Percentiles rank a stretch among this genome's conserved stretches.
These are phyloP conservation scores for Parascedosporium putredinis DNA, from an alignment of 2,329 filamentous ascomycete species.

Conservation along the genomic window DNA sequence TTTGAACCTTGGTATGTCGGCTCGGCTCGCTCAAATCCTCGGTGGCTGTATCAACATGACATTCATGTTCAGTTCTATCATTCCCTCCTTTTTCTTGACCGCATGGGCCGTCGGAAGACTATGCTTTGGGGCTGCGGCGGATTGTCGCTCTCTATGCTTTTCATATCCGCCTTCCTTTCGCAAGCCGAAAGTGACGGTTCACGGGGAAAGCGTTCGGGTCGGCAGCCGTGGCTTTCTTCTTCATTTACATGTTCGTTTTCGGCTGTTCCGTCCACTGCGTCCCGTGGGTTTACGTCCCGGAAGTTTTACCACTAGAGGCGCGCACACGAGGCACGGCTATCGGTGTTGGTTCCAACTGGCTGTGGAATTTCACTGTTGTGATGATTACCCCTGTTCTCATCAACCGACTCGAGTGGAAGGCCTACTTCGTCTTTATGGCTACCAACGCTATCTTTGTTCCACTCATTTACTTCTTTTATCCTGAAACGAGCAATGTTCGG, in stretches of 20 bases:
- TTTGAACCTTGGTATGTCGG: slow-evolving; percentile 17
- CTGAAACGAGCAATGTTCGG: slow-evolving; percentile 38
- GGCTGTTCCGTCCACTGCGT: slow-evolving; percentile 40
- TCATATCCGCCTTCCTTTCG: slow-evolving; percentile 48
- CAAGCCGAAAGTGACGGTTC: slow-evolving; percentile 27
- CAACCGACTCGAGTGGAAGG: slow-evolving; percentile 45
- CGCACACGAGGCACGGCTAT: slow-evolving; percentile 51
- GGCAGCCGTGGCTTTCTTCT: slow-evolving; percentile 56
- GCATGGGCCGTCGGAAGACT: slow-evolving; percentile 56
- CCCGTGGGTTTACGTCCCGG: slow-evolving; percentile 55
- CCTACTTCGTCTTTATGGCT: slow-evolving; percentile 56
- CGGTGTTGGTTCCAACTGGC: slow-evolving; percentile 45
- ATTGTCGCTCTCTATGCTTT: slow-evolving; percentile 46
- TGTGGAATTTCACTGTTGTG: slow-evolving; percentile 54
- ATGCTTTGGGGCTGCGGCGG: slow-evolving; percentile 59
- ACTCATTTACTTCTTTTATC: slow-evolving; percentile 35
- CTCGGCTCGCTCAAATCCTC: slow-evolving; percentile 21
- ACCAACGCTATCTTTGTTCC: slow-evolving; percentile 35
- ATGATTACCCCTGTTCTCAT: slow-evolving; percentile 53
- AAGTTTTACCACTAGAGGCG: slow-evolving; percentile 58
- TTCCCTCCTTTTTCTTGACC: slow-evolving; percentile 48
- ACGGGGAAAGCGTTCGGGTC: slow-evolving; percentile 34
- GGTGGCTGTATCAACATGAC: slow-evolving; percentile 29
- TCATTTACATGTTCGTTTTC: slow-evolving; percentile 51
- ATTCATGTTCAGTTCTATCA: slow-evolving; percentile 40